Conservation (phyloP, 2,329 filamentous ascomycete genomes). For the Sordariomycetes sp. region DNA sequence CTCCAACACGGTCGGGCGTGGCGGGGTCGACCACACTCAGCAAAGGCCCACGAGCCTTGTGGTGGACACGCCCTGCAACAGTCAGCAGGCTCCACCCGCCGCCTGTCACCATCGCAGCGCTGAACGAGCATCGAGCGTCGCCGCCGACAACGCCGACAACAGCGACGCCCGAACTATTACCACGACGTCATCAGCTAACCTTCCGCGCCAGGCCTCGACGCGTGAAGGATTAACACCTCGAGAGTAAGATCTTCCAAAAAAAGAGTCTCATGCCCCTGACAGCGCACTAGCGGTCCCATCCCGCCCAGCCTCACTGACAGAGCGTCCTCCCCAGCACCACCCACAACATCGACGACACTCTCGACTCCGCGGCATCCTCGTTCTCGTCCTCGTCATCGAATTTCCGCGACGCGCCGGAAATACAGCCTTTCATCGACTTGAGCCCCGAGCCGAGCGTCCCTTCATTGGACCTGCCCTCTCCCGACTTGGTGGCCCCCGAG, state of each 20-base stretch:
- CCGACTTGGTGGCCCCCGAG: background rate
- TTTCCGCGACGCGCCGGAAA: background rate
- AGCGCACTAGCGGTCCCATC: background rate
- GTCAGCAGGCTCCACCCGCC: background rate
- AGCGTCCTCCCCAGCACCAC: background rate
- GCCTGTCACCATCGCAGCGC: background rate
- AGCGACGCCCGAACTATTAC: background rate
- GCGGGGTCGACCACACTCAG: background rate
- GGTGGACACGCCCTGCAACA: background rate
- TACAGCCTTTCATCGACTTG: background rate
- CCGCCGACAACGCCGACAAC: background rate
- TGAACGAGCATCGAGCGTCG: background rate
- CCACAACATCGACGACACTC: background rate
- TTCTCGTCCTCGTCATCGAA: background rate
- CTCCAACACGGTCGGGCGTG: background rate
- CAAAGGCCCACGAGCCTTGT: background rate
- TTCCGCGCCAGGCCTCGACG: background rate
- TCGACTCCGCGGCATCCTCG: background rate
- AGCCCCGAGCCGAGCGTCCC: background rate
- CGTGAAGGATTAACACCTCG: background rate
- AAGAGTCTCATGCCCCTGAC: background rate
- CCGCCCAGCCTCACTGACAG: background rate
- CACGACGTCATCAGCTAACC: background rate
- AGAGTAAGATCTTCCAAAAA: background rate
- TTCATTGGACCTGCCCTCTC: background rate